phyloP scores from a whole-genome alignment of 1,139 yeast genomes.

The Groenewaldozyma sp. region DNA sequence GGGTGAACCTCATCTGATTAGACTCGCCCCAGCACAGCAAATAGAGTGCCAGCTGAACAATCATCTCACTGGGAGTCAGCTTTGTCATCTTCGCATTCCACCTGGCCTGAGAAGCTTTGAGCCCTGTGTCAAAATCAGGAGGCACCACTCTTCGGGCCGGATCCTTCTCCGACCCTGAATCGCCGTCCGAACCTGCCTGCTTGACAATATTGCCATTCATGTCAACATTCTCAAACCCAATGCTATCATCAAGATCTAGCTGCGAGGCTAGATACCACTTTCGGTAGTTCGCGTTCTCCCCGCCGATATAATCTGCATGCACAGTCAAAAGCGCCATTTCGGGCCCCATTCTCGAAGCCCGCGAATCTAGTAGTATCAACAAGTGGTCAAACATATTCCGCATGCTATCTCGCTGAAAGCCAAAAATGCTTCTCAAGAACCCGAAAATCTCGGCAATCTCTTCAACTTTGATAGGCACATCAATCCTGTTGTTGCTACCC shows the following conservation, averaged over 20 bases:
- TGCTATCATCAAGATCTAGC: slow-evolving; percentile 46
- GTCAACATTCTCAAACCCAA: slow-evolving; percentile 27
- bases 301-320: slow-evolving; percentile 74
- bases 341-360: slow-evolving; percentile 68
- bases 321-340: slow-evolving; percentile 57
- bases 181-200: slow-evolving; percentile 26
- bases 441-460: slow-evolving; percentile 57
- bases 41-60: slow-evolving; percentile 59
- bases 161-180: slow-evolving; percentile 5
- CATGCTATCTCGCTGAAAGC: slow-evolving; percentile 70
- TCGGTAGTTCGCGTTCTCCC: slow-evolving; percentile 53
- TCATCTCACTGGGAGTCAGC: slow-evolving; percentile 44
- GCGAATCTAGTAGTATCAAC: slow-evolving; percentile 66
- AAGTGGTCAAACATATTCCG: slow-evolving; percentile 68
- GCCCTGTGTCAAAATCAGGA: slow-evolving; percentile 5
- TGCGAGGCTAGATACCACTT: slow-evolving; percentile 69
- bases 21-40: slow-evolving; percentile 87
- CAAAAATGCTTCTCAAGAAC: slow-evolving; percentile 53
- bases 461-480: slow-evolving; percentile 36
- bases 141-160: not conserved
- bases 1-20: slow-evolving; percentile 71
- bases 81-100: slow-evolving; percentile 58
- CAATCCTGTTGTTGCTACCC: slow-evolving; percentile 30
- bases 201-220: slow-evolving; percentile 7
- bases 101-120: slow-evolving; percentile 33